Evolutionary conservation across 371 early-diverging fungal genomes (phyloP).

Genomic region (Apophysomyces trapeziformis): DNA sequence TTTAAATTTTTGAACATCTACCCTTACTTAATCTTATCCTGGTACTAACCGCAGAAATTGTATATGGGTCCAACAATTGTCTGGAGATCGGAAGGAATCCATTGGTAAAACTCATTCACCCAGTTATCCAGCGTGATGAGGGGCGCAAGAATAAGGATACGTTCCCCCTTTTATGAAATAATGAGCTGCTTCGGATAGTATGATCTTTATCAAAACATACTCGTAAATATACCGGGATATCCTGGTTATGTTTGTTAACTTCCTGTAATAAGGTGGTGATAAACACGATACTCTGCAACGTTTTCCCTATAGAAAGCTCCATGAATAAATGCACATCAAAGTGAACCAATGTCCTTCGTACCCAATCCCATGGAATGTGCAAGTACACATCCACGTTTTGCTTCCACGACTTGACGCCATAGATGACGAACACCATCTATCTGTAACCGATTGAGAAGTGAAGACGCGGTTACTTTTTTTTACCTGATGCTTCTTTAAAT

Average conservation of each 20-base stretch:
- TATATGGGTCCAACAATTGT: constrained; percentile 33
- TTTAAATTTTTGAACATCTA: not conserved
- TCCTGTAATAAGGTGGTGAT: constrained; percentile 66
- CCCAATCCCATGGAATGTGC: constrained; percentile 94
- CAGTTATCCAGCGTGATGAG: constrained; percentile 78
- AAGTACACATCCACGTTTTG: constrained; percentile 78
- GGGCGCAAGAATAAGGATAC: constrained; percentile 85
- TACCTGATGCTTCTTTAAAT: constrained; percentile 3
- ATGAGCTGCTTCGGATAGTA: not conserved
- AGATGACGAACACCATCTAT: constrained; percentile 79
- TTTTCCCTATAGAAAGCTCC: constrained; percentile 59
- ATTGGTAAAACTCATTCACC: constrained; percentile 72
- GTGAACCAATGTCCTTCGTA: not conserved
- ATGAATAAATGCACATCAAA: not conserved
- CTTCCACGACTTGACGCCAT: constrained; percentile 77
- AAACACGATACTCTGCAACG: constrained; percentile 79
- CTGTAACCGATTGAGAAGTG: constrained; percentile 20
- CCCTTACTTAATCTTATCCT: not conserved
- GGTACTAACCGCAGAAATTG: constrained; percentile 31
- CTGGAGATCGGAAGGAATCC: constrained; percentile 53
- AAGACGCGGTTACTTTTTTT: not conserved
- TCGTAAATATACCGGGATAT: constrained; percentile 48
- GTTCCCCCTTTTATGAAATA: constrained; percentile 44
- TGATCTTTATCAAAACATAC: constrained; percentile 20
- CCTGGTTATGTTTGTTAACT: constrained; percentile 36